Conservation (phyloP, 331 rosid species). For the Malus hybrid region DNA sequence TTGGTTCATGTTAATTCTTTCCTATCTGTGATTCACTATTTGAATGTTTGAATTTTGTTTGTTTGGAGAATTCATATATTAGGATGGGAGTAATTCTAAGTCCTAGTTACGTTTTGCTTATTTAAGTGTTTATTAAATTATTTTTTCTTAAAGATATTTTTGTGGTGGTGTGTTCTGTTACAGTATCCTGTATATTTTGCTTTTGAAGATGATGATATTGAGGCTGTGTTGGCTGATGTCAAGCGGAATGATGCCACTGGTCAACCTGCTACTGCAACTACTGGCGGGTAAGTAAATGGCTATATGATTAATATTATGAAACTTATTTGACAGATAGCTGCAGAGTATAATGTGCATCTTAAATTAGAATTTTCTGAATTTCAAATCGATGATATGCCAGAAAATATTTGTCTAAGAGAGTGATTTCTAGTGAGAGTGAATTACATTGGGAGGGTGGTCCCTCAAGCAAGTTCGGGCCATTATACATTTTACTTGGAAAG, state of each 20-base stretch:
- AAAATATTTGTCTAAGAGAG: not conserved
- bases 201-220: slow-evolving; percentile 66
- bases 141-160: slow-evolving; percentile 17
- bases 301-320: not conserved
- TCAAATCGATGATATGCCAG: not conserved
- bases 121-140: not conserved
- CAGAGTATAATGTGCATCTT: not conserved
- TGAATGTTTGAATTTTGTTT: not conserved
- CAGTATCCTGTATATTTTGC: slow-evolving; percentile 99
- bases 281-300: slow-evolving; percentile 69
- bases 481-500: too few species aligned
- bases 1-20: not conserved
- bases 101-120: not conserved
- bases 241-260: slow-evolving; percentile 89
- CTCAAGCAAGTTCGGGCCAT: not conserved
- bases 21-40: not conserved
- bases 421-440: not conserved
- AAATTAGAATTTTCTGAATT: not conserved
- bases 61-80: not conserved
- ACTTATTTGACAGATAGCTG: slow-evolving; percentile 12
- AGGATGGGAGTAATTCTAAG: not conserved
- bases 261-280: slow-evolving; percentile 97
- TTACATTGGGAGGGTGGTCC: not conserved
- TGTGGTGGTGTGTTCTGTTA: slow-evolving; percentile 24
- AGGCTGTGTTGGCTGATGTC: slow-evolving; percentile 71